Conservation (phyloP, 169 alveolate species). For the Amoebophrya sp. region DNA sequence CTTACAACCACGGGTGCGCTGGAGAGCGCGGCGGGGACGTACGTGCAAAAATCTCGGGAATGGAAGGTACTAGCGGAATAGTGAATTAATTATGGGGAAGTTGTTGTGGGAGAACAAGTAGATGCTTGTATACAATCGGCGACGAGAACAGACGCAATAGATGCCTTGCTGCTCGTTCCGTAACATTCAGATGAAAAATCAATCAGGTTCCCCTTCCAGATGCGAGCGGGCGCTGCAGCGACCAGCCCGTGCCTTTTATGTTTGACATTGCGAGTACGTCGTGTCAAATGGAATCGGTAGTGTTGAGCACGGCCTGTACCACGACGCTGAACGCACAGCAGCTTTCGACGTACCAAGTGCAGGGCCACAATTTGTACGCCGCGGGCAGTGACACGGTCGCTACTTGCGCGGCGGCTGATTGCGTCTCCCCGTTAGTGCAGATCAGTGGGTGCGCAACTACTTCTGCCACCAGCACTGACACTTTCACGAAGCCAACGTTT, state of each 20-base stretch:
- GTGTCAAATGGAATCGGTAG: not conserved
- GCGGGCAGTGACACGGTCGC: not conserved
- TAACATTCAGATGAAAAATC: no score
- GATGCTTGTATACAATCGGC: no score
- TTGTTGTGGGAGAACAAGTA: no score
- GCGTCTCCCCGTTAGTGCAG: no score
- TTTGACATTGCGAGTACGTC: not conserved
- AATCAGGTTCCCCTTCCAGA: not conserved
- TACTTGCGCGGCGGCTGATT: not conserved
- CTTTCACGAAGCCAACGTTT: not conserved
- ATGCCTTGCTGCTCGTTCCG: no score
- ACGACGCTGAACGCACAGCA: not conserved
- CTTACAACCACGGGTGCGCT: not conserved
- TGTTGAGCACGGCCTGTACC: not conserved
- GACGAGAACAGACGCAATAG: no score
- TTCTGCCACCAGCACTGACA: no score
- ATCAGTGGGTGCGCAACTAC: no score
- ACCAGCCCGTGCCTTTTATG: not conserved
- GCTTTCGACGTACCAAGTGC: not conserved
- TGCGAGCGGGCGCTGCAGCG: constrained; percentile 18
- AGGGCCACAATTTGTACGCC: not conserved
- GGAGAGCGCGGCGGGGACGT: not conserved
- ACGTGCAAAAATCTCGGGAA: not conserved
- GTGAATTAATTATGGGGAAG: no score
- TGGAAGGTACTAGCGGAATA: not conserved